These are phyloP conservation scores for Psilocybe mexicana DNA, from an alignment of 1,284 basidiomycete species.

Conservation along the genomic window DNA sequence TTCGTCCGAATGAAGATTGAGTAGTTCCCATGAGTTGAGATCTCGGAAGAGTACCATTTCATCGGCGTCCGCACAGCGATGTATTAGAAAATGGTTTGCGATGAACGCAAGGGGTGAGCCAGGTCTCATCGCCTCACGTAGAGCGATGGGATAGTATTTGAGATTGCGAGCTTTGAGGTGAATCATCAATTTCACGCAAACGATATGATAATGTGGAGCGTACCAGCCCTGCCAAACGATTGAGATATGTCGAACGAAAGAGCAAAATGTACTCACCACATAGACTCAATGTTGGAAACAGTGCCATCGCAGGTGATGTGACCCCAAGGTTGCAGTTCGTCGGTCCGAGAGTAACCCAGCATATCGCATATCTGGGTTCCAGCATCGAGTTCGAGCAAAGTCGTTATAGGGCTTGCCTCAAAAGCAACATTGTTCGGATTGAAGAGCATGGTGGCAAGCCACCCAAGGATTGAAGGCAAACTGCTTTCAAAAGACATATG, in stretches of 20 bases:
- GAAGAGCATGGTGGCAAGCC: conserved; percentile 36
- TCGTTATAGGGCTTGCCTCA: conserved; percentile 43
- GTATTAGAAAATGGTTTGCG: conserved; percentile 17
- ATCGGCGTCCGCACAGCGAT: conserved; percentile 4
- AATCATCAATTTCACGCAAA: not conserved
- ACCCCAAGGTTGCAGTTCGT: conserved; percentile 33
- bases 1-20: conserved; percentile 23
- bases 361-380: conserved; percentile 42
- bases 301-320: conserved; percentile 47
- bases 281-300: conserved; percentile 47
- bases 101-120: conserved; percentile 20
- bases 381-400: conserved; percentile 40
- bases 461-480: conserved; percentile 40
- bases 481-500: conserved; percentile 41
- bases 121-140: conserved; percentile 19
- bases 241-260: conserved; percentile 1
- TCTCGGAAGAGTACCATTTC: conserved; percentile 16
- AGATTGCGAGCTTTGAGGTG: conserved; percentile 25
- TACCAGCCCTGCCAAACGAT: not conserved
- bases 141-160: conserved; percentile 26
- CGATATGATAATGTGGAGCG: not conserved
- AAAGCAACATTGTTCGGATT: conserved; percentile 47
- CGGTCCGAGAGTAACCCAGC: conserved; percentile 34
- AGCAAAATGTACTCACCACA: conserved; percentile 34
- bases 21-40: conserved; percentile 25